Evolutionary conservation across 2,329 filamentous ascomycete genomes (phyloP).

Genomic region (Hymenoscyphus linearis): DNA sequence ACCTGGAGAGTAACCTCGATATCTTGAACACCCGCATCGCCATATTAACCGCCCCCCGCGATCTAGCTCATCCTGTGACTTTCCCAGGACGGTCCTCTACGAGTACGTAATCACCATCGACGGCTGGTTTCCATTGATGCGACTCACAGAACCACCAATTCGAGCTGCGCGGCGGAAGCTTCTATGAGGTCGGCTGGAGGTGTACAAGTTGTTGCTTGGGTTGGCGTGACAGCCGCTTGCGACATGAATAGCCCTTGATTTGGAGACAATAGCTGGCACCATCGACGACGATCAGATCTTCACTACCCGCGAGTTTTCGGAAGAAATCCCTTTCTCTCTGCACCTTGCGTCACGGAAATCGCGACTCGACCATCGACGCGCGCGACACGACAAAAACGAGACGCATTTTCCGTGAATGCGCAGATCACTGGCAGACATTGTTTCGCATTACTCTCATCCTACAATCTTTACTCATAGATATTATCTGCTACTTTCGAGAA

Average conservation of each 20-base stretch:
- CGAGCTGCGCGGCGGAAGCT: constrained; percentile 11
- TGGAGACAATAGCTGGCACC: constrained; percentile 13
- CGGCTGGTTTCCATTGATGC: not conserved
- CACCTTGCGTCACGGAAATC: not conserved
- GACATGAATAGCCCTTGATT: constrained; percentile 27
- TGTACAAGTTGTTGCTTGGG: constrained; percentile 10
- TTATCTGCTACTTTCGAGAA: not conserved
- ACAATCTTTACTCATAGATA: not conserved
- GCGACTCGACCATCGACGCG: not conserved
- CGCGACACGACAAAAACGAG: not conserved
- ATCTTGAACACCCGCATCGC: not conserved
- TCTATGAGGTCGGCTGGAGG: constrained; percentile 16
- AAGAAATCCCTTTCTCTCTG: not conserved
- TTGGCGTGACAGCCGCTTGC: constrained; percentile 16
- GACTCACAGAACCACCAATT: constrained; percentile 3
- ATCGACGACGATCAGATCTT: not conserved
- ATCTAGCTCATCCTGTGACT: not conserved
- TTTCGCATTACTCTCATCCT: constrained; percentile 6
- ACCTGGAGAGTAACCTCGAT: not conserved
- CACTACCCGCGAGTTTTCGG: not conserved
- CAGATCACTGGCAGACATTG: not conserved
- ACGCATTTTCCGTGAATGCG: not conserved
- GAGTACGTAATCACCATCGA: not conserved
- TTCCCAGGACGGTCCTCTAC: not conserved
- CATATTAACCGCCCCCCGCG: not conserved